These are phyloP conservation scores for Symmetrospora coprosmae DNA, from an alignment of 768 basidiomycete species.

Conservation along the genomic window DNA sequence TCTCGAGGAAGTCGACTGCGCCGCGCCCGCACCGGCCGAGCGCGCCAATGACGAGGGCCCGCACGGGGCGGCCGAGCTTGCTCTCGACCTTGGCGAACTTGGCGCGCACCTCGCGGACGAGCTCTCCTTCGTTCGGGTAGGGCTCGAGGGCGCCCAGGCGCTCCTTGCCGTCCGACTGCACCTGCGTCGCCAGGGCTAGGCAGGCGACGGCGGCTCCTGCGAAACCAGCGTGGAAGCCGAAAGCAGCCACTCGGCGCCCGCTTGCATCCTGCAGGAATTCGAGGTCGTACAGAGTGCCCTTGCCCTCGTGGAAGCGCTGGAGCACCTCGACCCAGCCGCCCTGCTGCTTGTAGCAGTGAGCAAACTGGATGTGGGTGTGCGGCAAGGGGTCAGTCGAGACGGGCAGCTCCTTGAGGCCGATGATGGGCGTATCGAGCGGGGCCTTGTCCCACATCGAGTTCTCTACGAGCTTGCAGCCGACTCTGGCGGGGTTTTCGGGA, in stretches of 20 bases:
- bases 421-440: slow-evolving; percentile 58
- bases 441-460: slow-evolving; percentile 82
- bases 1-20: slow-evolving; percentile 85
- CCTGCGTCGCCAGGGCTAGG: slow-evolving; percentile 62
- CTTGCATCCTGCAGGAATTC: slow-evolving; percentile 77
- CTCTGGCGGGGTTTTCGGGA: slow-evolving; percentile 46
- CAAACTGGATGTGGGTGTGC: slow-evolving; percentile 95
- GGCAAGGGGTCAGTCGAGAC: slow-evolving; percentile 64
- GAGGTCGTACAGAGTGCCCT: slow-evolving; percentile 78
- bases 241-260: slow-evolving; percentile 87
- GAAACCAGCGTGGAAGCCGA: slow-evolving; percentile 95
- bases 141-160: slow-evolving; percentile 58
- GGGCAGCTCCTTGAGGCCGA: slow-evolving; percentile 80
- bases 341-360: slow-evolving; percentile 93
- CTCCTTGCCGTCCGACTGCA: slow-evolving; percentile 42
- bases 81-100: slow-evolving; percentile 51
- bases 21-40: slow-evolving; percentile 87
- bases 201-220: slow-evolving; percentile 70
- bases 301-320: slow-evolving; percentile 65
- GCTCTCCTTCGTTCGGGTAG: slow-evolving; percentile 66
- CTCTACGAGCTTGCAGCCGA: slow-evolving; percentile 72
- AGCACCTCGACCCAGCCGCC: slow-evolving; percentile 81
- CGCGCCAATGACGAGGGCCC: slow-evolving; percentile 87
- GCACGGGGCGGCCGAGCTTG: slow-evolving; percentile 46
- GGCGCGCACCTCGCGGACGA: slow-evolving; percentile 60